A percentile compares a stretch with the other conserved stretches of the same genome.
phyloP scores from a whole-genome alignment of 192 early-diverging fungal species.

The Coemansia sp. region DNA sequence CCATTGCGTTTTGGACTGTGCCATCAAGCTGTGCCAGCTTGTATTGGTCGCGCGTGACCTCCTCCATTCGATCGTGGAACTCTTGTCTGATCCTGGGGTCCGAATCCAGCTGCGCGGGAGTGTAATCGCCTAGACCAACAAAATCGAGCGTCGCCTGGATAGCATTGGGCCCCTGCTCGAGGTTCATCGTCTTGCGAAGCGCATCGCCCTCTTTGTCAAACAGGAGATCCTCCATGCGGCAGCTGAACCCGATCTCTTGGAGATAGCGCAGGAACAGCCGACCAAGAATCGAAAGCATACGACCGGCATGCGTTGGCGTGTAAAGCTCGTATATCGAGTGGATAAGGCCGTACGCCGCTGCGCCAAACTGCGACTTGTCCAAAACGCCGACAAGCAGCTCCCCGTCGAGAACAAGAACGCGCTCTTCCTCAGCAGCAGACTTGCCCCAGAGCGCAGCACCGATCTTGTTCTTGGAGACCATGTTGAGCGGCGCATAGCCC shows the following conservation, averaged over 20 bases:
- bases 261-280: conserved; percentile 90
- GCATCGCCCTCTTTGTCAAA: conserved; percentile 82
- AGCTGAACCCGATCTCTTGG: conserved; percentile 90
- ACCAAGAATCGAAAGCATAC: conserved; percentile 86
- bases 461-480: conserved; percentile 87
- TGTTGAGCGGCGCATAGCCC: conserved; percentile 75
- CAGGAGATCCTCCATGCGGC: conserved; percentile 97
- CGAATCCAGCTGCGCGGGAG: conserved; percentile 37
- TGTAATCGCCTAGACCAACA: conserved; percentile 64
- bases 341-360: conserved; percentile 86
- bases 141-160: conserved; percentile 73
- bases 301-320: conserved; percentile 84
- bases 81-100: conserved; percentile 55
- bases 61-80: conserved; percentile 77
- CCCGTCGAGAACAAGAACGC: conserved; percentile 84
- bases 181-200: conserved; percentile 73
- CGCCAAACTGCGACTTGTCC: conserved; percentile 98
- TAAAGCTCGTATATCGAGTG: conserved; percentile 97
- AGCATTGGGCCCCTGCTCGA: conserved; percentile 64
- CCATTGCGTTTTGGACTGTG: conserved; percentile 82
- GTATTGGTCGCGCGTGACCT: conserved; percentile 80
- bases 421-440: conserved; percentile 74
- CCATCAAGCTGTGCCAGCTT: conserved; percentile 89
- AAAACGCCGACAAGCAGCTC: conserved; percentile 90
- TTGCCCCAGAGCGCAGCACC: conserved; percentile 84